These are phyloP conservation scores for Parmales sp. DNA, from an alignment of 108 stramenopile genomes.

Conservation along the genomic window DNA sequence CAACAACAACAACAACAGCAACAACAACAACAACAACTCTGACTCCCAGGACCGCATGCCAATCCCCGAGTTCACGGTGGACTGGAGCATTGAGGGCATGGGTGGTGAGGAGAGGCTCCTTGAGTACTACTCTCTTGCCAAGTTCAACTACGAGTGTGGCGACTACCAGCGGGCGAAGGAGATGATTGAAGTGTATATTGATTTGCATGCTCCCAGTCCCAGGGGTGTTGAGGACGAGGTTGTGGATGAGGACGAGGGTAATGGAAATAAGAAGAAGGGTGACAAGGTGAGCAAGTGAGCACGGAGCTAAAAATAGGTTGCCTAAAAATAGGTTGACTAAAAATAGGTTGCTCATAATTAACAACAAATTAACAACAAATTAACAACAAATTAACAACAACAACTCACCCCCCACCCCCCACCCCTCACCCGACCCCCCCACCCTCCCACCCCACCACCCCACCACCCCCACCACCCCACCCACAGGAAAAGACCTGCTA, in stretches of 20 bases:
- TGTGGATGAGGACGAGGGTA: neutral
- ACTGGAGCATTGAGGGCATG: no score
- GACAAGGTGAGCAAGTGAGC: no score
- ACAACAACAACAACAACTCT: neutral
- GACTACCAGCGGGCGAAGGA: constrained; percentile 65
- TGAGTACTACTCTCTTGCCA: constrained; percentile 70
- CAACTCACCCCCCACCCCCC: neutral
- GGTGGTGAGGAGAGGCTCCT: no score
- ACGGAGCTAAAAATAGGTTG: no score
- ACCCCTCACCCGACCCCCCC: neutral
- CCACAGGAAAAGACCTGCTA: neutral
- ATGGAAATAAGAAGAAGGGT: neutral
- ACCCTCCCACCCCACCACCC: neutral
- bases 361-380: neutral
- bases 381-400: neutral
- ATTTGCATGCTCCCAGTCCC: constrained; percentile 59
- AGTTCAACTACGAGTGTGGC: constrained; percentile 88
- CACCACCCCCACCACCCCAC: neutral
- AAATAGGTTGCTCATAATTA: neutral
- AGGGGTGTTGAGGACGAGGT: constrained; percentile 34
- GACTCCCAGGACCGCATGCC: neutral
- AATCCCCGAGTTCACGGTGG: no score
- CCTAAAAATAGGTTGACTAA: neutral
- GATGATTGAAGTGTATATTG: constrained; percentile 73
- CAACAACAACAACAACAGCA: constrained; percentile 13